These are phyloP conservation scores for Clitopilus passeckerianus DNA, from an alignment of 768 basidiomycete genomes.

Conservation along the genomic window DNA sequence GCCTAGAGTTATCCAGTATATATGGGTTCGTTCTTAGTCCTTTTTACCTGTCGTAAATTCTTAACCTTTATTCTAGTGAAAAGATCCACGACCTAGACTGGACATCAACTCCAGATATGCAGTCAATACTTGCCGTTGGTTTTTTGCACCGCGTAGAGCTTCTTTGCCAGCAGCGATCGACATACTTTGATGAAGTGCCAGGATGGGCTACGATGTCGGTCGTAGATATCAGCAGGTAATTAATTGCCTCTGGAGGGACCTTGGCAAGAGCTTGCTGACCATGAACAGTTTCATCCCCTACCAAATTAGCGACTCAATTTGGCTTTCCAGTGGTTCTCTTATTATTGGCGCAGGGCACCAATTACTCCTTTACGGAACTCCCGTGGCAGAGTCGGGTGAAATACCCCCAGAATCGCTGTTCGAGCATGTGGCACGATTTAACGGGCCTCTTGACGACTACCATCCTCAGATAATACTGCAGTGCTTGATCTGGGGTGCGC, in stretches of 20 bases:
- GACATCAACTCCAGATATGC: slow-evolving; percentile 86
- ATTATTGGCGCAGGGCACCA: slow-evolving; percentile 81
- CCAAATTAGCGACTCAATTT: slow-evolving; percentile 85
- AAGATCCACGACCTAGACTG: slow-evolving; percentile 83
- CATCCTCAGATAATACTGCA: slow-evolving; percentile 93
- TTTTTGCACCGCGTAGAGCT: slow-evolving; percentile 75
- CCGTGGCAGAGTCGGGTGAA: slow-evolving; percentile 11
- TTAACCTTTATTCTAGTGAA: slow-evolving; percentile 29
- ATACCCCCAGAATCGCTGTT: slow-evolving; percentile 51
- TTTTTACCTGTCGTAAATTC: background rate
- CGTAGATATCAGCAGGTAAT: slow-evolving; percentile 68
- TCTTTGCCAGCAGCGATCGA: slow-evolving; percentile 91
- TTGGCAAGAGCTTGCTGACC: slow-evolving; percentile 1
- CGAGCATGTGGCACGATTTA: slow-evolving; percentile 74
- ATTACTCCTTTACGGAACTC: slow-evolving; percentile 73
- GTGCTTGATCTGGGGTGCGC: slow-evolving; percentile 83
- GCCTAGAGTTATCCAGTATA: slow-evolving; percentile 68
- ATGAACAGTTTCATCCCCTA: slow-evolving; percentile 65
- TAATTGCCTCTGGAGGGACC: slow-evolving; percentile 3
- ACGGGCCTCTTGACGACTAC: slow-evolving; percentile 86
- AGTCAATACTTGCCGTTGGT: slow-evolving; percentile 89
- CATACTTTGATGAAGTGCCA: slow-evolving; percentile 79
- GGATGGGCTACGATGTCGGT: slow-evolving; percentile 72
- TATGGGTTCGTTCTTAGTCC: slow-evolving; percentile 42
- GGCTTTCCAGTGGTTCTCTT: slow-evolving; percentile 80